A percentile compares a stretch with the other conserved stretches of the same genome.
phyloP scores from a whole-genome alignment of 2,329 filamentous ascomycete species.

The Penicillium aurantiogriseum region DNA sequence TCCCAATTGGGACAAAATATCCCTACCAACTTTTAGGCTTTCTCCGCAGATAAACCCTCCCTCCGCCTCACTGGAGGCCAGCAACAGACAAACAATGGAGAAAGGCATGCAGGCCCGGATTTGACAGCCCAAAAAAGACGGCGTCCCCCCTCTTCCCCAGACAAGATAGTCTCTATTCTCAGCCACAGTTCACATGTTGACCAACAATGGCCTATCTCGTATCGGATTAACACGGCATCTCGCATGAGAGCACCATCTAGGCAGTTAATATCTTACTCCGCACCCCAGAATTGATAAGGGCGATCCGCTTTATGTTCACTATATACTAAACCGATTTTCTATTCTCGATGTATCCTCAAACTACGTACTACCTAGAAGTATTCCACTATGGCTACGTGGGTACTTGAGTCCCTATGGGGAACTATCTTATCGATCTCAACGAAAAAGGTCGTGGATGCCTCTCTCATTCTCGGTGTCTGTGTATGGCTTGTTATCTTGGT shows the following conservation, averaged over 20 bases:
- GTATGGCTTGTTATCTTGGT: conserved; percentile 31
- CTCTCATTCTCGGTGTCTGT: conserved; percentile 23
- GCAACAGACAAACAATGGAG: not conserved
- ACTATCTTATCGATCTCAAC: conserved; percentile 1
- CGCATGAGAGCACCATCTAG: conserved; percentile 1
- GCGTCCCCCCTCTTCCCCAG: conserved; percentile 8
- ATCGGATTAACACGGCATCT: conserved; percentile 31
- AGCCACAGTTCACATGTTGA: not conserved
- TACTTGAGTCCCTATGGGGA: not conserved
- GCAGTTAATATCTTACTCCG: not conserved
- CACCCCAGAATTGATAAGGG: conserved; percentile 2
- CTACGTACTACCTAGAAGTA: not conserved
- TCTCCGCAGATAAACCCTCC: conserved; percentile 8
- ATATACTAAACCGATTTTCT: not conserved
- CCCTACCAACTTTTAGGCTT: conserved; percentile 25
- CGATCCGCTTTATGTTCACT: not conserved
- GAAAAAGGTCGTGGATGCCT: conserved; percentile 18
- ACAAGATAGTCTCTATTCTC: not conserved
- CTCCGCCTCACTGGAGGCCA: not conserved
- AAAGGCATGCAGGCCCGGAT: conserved; percentile 18
- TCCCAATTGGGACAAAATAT: conserved; percentile 40
- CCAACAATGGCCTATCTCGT: conserved; percentile 17
- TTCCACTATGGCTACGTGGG: not conserved
- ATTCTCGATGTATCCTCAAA: not conserved
- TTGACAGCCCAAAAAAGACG: conserved; percentile 15